These are phyloP conservation scores for Rozella allomycis DNA, from an alignment of 371 early-diverging fungal species.

Conservation along the genomic window DNA sequence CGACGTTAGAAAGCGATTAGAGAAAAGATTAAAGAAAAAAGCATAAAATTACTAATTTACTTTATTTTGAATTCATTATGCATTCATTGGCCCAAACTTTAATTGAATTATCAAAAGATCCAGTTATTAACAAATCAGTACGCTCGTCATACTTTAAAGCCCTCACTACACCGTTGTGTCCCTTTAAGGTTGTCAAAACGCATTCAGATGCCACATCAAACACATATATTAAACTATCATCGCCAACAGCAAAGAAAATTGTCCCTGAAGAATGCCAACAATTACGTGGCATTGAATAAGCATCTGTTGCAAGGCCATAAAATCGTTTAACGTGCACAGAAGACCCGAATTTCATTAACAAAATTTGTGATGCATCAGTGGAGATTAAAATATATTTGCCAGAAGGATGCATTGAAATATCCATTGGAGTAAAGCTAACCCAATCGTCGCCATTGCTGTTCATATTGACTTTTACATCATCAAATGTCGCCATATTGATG, in stretches of 20 bases:
- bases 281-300: slow-evolving; percentile 32
- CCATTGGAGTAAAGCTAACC: slow-evolving; percentile 55
- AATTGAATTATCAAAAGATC: slow-evolving; percentile 29
- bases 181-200: slow-evolving; percentile 19
- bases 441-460: slow-evolving; percentile 54
- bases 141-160: slow-evolving; percentile 13
- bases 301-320: slow-evolving; percentile 36
- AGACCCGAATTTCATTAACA: slow-evolving; percentile 28
- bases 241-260: slow-evolving; percentile 41
- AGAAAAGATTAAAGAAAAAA: no score
- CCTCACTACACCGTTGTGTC: slow-evolving; percentile 27
- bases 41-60: no score
- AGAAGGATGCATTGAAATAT: slow-evolving; percentile 27
- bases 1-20: no score
- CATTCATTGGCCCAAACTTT: slow-evolving; percentile 28
- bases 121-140: slow-evolving; percentile 13
- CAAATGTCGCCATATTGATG: slow-evolving; percentile 16
- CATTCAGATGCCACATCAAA: slow-evolving; percentile 35
- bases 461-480: slow-evolving; percentile 23
- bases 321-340: slow-evolving; percentile 33
- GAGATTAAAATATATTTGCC: slow-evolving; percentile 35
- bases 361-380: slow-evolving; percentile 49
- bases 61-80: no score
- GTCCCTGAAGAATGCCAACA: slow-evolving; percentile 38
- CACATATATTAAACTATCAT: slow-evolving; percentile 33